phyloP scores from a whole-genome alignment of 1,284 basidiomycete genomes.

The Heterobasidion parviporum region DNA sequence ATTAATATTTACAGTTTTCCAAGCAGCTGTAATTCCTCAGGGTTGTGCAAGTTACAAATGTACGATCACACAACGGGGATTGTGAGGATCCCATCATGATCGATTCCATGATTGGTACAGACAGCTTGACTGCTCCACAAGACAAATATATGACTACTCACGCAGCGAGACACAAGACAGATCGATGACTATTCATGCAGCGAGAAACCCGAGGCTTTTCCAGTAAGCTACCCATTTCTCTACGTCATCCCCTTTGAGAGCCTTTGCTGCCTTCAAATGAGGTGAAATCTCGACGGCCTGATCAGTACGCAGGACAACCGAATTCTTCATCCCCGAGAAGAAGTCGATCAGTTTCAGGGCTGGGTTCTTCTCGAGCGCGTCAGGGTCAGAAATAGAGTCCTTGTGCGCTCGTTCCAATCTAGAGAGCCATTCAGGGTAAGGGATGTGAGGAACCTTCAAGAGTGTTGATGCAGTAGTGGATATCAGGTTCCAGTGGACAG shows the following conservation, averaged over 20 bases:
- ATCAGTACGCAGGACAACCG: neutral
- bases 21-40: no score
- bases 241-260: neutral
- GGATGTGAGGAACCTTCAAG: neutral
- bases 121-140: no score
- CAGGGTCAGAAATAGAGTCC: neutral
- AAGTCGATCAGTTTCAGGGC: neutral
- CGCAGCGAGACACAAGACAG: no score
- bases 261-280: neutral
- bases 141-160: no score
- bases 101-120: no score
- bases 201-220: neutral
- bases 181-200: neutral
- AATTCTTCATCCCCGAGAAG: neutral
- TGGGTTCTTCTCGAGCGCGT: neutral
- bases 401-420: neutral
- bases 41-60: no score
- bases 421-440: neutral
- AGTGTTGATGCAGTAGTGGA: neutral
- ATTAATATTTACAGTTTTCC: no score
- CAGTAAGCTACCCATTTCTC: neutral
- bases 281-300: neutral
- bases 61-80: no score
- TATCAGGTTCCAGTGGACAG: slow-evolving; percentile 3
- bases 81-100: no score